Percentiles rank a stretch among this genome's conserved stretches.
Conservation (phyloP, 768 basidiomycete genomes). For the Kwoniella newhampshirensis region DNA sequence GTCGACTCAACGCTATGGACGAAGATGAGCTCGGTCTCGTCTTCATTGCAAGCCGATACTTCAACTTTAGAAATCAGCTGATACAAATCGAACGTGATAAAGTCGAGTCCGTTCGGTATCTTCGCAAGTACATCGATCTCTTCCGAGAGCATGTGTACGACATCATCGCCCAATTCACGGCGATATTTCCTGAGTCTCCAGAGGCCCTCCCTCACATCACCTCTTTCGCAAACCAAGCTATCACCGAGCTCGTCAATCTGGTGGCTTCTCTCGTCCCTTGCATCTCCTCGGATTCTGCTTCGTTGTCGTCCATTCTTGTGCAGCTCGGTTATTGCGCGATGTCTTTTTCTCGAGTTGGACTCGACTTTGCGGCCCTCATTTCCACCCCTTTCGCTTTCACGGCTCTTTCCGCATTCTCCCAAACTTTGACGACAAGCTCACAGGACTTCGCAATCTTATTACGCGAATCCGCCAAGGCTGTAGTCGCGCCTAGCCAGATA, state of each 20-base stretch:
- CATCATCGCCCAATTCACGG: constrained; percentile 80
- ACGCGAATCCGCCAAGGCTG: constrained; percentile 32
- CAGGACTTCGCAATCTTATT: constrained; percentile 36
- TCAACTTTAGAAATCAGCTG: constrained; percentile 63
- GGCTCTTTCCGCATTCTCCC: constrained; percentile 61
- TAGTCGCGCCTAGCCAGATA: constrained; percentile 33
- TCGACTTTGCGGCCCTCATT: constrained; percentile 77
- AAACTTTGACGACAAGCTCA: constrained; percentile 59
- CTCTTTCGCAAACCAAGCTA: constrained; percentile 61
- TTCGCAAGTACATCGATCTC: constrained; percentile 81
- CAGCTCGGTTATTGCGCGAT: constrained; percentile 91
- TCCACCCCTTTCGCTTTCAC: constrained; percentile 67
- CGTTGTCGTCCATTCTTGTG: constrained; percentile 79
- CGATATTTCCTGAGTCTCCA: constrained; percentile 73
- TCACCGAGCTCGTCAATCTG: constrained; percentile 48
- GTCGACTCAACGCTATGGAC: constrained; percentile 77
- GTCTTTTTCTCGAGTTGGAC: constrained; percentile 85
- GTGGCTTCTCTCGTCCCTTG: constrained; percentile 63
- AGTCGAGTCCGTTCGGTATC: constrained; percentile 71
- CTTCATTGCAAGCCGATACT: constrained; percentile 73
- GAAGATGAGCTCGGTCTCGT: constrained; percentile 73
- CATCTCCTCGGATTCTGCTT: constrained; percentile 56
- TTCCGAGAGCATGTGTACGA: constrained; percentile 94
- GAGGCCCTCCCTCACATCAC: constrained; percentile 61
- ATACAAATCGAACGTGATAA: constrained; percentile 62